Base-by-base conservation (phyloP, 2,329 filamentous ascomycete genomes). In the Scedosporium boydii region DNA sequence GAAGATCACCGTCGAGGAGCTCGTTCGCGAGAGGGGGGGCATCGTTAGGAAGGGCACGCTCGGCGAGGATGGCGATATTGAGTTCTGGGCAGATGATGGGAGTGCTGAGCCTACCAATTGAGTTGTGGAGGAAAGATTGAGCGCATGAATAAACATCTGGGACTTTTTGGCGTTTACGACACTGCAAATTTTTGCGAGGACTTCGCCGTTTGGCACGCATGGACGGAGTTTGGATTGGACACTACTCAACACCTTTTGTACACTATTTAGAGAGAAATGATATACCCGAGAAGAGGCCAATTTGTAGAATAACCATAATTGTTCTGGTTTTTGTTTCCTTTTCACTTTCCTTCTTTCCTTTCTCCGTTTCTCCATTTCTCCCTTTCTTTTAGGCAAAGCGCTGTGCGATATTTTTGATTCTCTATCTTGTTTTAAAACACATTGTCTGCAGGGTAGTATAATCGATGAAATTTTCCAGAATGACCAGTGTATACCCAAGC, bases 61-160 rank as follows among this genome's bases (percentile, higher is more conserved):
- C 38, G 85, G 88, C 60, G 84, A 86, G 67, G 87, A 93, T 67
- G 91, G 91, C n/a, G 90, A 96, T 71, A 77, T 97, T 58, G 93
- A 98, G 73, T 95, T 97, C 68, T 96, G 92, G 88, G 88, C 90
- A 34, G 90, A 96, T 66, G 85, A 87, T 3, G 26, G 9, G 9
- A 38, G 34, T 4, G 26, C 16, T 18, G n/a, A 51, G 44, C 27
- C 14, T 29, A 38, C 34, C 41, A 60, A 27, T 7, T 44, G 14
- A n/a, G 51, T 14, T 6, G 4, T 26, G 26, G 27, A 6, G 44
- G 42, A 6, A 5, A n/a, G 14, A 3, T n/a, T 38, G 34, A 6
- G n/a, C n/a, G 14, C 51, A 6, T 16, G 23, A 23, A 27, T 16
- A 23, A 21, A 56, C 14, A 26, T n/a, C 51, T 16, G 51, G 18